phyloP scores from a whole-genome alignment of 306 rosid species.

The Rosa lucieae region DNA sequence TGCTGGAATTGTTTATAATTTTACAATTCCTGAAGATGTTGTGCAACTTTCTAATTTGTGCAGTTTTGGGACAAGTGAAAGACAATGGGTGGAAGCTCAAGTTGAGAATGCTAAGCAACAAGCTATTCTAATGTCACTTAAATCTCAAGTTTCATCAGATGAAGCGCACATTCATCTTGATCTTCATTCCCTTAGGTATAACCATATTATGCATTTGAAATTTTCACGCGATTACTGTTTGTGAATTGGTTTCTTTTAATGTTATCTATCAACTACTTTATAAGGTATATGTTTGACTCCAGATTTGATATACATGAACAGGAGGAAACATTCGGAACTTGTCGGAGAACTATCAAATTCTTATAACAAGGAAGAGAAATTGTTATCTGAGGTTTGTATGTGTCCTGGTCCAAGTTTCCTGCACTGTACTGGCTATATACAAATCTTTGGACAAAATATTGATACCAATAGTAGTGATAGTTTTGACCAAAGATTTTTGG shows the following conservation, averaged over 20 bases:
- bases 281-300: constrained; percentile 5
- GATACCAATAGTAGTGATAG: neutral
- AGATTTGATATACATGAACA: constrained; percentile 32
- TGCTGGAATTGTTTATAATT: neutral
- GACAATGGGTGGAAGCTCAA: constrained; percentile 99
- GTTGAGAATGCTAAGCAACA: constrained; percentile 97
- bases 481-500: neutral
- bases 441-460: neutral
- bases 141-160: constrained; percentile 88
- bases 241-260: constrained; percentile 12
- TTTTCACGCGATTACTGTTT: constrained; percentile 23
- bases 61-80: constrained; percentile 99
- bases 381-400: constrained; percentile 77
- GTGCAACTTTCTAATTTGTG: constrained; percentile 1
- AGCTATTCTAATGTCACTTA: constrained; percentile 77
- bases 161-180: constrained; percentile 99
- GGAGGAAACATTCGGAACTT: constrained; percentile 95
- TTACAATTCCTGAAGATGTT: neutral
- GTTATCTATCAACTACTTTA: neutral
- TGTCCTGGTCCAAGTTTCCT: constrained; percentile 21
- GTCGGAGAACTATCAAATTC: constrained; percentile 86
- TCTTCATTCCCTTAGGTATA: constrained; percentile 87
- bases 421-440: neutral
- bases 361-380: constrained; percentile 76
- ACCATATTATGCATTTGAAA: constrained; percentile 9